These are phyloP conservation scores for Bombardia bombarda DNA, from an alignment of 495 filamentous ascomycete genomes.

Conservation along the genomic window DNA sequence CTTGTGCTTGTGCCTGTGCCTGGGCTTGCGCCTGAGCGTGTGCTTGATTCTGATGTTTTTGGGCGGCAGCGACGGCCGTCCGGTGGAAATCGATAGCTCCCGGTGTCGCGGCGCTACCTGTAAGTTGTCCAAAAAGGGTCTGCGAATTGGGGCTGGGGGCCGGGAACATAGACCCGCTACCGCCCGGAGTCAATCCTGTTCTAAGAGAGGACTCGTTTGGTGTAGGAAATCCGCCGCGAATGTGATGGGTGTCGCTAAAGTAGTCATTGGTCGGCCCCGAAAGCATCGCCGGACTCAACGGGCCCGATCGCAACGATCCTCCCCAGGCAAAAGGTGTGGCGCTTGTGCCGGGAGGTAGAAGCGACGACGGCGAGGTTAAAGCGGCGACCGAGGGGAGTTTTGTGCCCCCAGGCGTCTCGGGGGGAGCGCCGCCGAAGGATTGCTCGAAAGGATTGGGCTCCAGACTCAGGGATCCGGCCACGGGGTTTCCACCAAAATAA, in stretches of 20 bases:
- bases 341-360: slow-evolving; percentile 59
- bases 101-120: slow-evolving; percentile 71
- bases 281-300: slow-evolving; percentile 95
- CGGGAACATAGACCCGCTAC: slow-evolving; percentile 96
- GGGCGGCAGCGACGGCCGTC: slow-evolving; percentile 75
- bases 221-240: slow-evolving; percentile 80
- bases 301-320: slow-evolving; percentile 82
- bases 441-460: slow-evolving; percentile 97
- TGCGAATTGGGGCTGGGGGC: slow-evolving; percentile 81
- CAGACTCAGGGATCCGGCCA: slow-evolving; percentile 54
- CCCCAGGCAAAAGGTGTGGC: slow-evolving; percentile 70
- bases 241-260: slow-evolving; percentile 70
- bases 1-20: slow-evolving; percentile 34
- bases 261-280: slow-evolving; percentile 70
- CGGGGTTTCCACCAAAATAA: slow-evolving; percentile 59
- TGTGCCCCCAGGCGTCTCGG: slow-evolving; percentile 81
- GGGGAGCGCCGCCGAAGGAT: slow-evolving; percentile 63
- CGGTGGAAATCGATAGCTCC: slow-evolving; percentile 90
- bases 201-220: slow-evolving; percentile 94
- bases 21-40: slow-evolving; percentile 46
- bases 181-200: slow-evolving; percentile 88
- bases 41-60: slow-evolving; percentile 30
- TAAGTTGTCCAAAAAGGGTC: slow-evolving; percentile 68
- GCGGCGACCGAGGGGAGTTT: slow-evolving; percentile 86
- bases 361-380: slow-evolving; percentile 80